phyloP scores from a whole-genome alignment of 805 yeast genomes.

The Lachancea sp. region DNA sequence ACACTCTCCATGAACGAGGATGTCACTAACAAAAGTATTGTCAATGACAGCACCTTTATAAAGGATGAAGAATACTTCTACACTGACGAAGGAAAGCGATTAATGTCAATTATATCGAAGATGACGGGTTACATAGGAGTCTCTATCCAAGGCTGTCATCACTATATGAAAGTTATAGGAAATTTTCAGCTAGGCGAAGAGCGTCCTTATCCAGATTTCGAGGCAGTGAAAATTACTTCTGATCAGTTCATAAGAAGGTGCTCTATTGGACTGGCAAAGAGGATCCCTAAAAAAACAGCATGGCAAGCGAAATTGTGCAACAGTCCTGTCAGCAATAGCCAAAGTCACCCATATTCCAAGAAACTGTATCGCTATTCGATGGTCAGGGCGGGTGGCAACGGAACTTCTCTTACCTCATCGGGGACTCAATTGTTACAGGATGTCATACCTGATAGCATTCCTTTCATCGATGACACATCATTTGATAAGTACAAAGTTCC shows the following conservation, averaged over 20 bases:
- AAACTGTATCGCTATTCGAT: constrained; percentile 31
- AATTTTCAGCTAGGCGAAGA: constrained; percentile 55
- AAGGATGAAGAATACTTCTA: constrained; percentile 42
- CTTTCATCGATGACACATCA: constrained; percentile 34
- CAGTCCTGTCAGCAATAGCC: neutral
- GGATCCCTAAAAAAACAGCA: constrained; percentile 30
- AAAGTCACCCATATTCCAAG: constrained; percentile 6
- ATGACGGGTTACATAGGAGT: constrained; percentile 50
- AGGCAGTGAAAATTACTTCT: constrained; percentile 50
- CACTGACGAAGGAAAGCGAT: constrained; percentile 60
- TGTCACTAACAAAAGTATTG: constrained; percentile 14
- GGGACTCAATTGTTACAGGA: constrained; percentile 34
- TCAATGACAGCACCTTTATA: constrained; percentile 12
- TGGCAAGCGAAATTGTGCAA: constrained; percentile 7
- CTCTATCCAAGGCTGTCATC: constrained; percentile 46
- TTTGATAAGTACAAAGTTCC: constrained; percentile 33
- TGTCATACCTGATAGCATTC: constrained; percentile 31
- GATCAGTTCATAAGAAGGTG: constrained; percentile 55
- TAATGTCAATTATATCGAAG: constrained; percentile 53
- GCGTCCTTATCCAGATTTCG: constrained; percentile 62
- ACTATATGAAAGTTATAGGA: constrained; percentile 51
- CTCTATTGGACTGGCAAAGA: constrained; percentile 51
- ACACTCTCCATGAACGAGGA: constrained; percentile 45
- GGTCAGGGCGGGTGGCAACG: constrained; percentile 29
- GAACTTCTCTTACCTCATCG: constrained; percentile 16